Evolutionary conservation across 805 yeast genomes (phyloP).

Genomic region (Kuraishia ogatae): DNA sequence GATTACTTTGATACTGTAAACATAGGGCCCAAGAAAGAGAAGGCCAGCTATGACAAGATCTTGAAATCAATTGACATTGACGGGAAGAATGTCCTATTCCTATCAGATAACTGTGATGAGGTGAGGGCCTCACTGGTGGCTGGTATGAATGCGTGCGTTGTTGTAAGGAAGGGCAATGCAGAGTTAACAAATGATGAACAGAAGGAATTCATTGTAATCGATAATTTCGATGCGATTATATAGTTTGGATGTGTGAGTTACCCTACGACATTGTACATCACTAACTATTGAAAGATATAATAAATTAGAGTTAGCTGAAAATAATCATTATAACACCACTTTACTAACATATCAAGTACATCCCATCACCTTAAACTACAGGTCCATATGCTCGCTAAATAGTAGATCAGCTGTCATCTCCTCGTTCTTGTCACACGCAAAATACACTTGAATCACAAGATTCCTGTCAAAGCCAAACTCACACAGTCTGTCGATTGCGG

Average conservation of each 20-base stretch:
- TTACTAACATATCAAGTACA: not conserved
- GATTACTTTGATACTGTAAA: conserved; percentile 85
- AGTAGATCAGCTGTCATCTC: conserved; percentile 92
- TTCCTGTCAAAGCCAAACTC: conserved; percentile 90
- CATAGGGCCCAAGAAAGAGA: conserved; percentile 62
- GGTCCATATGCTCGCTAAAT: conserved; percentile 47
- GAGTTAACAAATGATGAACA: conserved; percentile 31
- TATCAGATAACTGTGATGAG: conserved; percentile 76
- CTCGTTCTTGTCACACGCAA: conserved; percentile 97
- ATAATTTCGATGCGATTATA: conserved; percentile 19
- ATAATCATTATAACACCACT: not conserved
- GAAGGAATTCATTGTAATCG: conserved; percentile 15
- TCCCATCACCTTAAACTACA: not conserved
- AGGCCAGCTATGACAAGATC: conserved; percentile 51
- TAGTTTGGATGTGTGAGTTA: conserved; percentile 3
- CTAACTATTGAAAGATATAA: no score
- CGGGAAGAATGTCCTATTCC: conserved; percentile 39
- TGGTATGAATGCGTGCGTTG: conserved; percentile 51
- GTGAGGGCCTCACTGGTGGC: conserved; percentile 65
- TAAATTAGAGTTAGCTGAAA: not conserved
- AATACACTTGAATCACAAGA: conserved; percentile 83
- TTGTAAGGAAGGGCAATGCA: conserved; percentile 70
- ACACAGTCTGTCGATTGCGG: conserved; percentile 82
- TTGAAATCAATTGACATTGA: conserved; percentile 24
- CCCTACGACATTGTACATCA: not conserved